Evolutionary conservation across 345 rosid genomes (phyloP).

Genomic region (Populus tremula): DNA sequence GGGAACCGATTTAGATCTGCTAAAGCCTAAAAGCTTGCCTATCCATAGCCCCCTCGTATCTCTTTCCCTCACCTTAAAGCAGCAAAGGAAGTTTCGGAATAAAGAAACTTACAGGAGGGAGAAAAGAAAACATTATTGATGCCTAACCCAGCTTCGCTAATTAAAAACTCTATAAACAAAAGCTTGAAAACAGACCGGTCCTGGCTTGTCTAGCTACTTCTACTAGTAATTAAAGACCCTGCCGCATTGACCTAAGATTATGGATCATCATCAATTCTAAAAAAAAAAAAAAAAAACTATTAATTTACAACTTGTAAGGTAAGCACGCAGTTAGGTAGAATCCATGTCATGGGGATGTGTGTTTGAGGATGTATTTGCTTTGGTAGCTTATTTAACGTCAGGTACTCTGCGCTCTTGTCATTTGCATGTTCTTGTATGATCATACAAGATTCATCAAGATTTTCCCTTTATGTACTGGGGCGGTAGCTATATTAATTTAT

Average conservation of each 20-base stretch:
- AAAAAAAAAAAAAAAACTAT: background rate
- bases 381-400: background rate
- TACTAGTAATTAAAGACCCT: no score
- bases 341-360: background rate
- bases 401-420: slow-evolving; percentile 20
- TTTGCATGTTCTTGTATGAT: slow-evolving; percentile 29
- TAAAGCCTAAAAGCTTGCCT: background rate
- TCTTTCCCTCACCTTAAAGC: slow-evolving; percentile 14
- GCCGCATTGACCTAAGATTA: no score
- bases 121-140: slow-evolving; percentile 9
- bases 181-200: background rate
- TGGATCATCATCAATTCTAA: background rate
- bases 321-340: background rate
- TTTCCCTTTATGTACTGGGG: background rate
- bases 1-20: background rate
- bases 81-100: slow-evolving; percentile 26
- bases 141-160: slow-evolving; percentile 16
- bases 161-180: slow-evolving; percentile 1
- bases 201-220: background rate
- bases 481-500: background rate
- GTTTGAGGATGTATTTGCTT: background rate
- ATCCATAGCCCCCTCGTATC: background rate
- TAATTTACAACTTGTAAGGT: background rate
- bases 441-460: slow-evolving; percentile 24
- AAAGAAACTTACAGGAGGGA: slow-evolving; percentile 15